Evolutionary conservation across 345 rosid species (phyloP), one percentile per base, ranked within the genome.

Genomic region (Erodium maritimum): DNA sequence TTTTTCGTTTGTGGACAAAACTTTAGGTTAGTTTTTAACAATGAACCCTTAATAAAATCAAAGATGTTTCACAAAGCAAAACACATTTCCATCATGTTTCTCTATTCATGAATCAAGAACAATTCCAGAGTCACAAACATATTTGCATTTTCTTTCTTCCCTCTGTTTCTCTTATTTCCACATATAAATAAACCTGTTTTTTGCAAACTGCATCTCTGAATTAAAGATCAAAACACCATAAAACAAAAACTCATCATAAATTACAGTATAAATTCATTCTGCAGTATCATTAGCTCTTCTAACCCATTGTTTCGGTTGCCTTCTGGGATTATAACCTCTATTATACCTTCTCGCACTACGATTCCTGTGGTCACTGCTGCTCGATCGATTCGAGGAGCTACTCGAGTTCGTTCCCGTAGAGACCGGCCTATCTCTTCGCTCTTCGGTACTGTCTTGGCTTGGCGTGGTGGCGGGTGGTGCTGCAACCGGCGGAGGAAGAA

Each of bases 401-500:
- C 24, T 21, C 16, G 57, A 64, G 14, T 21, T 64, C 19, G 50
- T 23, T 50, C 25, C 55, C 46, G 61, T 10, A 25, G 62, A 23
- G 5, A 50, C 61, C 18, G 45, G 46, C 54, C 22, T 19, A 17
- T 17, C 62, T 42, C 22, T 53, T 52, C 9, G 63, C 20, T 46
- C 59, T 8, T 42, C 13, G 19, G 23, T 21, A 18, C 75, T 62
- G 69, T 77, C 85, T 25, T 61, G 2, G 33, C 60, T 64, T 33
- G 67, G 21, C 19, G 71, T 37, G 21, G 73, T 23, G 48, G 77
- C 5, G 3, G 77, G 61, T 11, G 8, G 4, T 9, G 68, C 14
- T 9, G 68, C 14, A 17, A 66, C 65, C 21, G 82, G 74, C 9
- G 54, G 83, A 25, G 85, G 82, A 69, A 89, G 83, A 79, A 71